Percentiles rank a stretch among this genome's conserved stretches.
Evolutionary conservation across 768 basidiomycete genomes (phyloP).

Genomic region (Mycena indigotica): DNA sequence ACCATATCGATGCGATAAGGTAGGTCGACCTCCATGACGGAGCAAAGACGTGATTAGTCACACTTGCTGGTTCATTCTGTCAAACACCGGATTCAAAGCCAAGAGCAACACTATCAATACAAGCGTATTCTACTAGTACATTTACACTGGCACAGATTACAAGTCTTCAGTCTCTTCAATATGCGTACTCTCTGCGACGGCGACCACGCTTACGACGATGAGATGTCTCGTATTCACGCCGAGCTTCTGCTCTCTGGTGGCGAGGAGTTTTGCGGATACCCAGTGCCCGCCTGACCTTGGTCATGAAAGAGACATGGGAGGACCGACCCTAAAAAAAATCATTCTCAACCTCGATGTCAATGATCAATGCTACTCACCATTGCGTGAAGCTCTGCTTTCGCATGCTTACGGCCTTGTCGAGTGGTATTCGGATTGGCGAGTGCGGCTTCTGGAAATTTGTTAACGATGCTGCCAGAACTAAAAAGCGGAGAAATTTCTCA

Average conservation of each 20-base stretch:
- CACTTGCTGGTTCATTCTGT: neutral
- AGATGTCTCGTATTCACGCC: slow-evolving; percentile 1
- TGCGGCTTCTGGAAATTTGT: slow-evolving; percentile 41
- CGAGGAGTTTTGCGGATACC: slow-evolving; percentile 52
- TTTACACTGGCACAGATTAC: neutral
- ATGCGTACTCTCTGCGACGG: neutral
- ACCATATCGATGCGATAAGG: slow-evolving; percentile 33
- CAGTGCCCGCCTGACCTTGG: slow-evolving; percentile 52
- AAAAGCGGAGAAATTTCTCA: slow-evolving; percentile 29
- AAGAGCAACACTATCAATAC: slow-evolving; percentile 1
- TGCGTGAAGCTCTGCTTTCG: slow-evolving; percentile 44
- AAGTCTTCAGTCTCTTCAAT: neutral
- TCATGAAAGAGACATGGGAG: slow-evolving; percentile 52
- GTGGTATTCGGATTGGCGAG: slow-evolving; percentile 56
- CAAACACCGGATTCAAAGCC: neutral
- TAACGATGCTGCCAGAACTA: neutral
- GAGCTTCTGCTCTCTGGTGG: slow-evolving; percentile 10
- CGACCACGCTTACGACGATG: slow-evolving; percentile 2
- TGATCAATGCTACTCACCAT: slow-evolving; percentile 41
- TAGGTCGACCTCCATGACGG: slow-evolving; percentile 24
- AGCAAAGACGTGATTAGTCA: neutral
- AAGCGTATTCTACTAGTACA: neutral
- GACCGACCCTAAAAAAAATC: slow-evolving; percentile 41
- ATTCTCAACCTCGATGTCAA: neutral
- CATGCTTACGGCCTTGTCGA: slow-evolving; percentile 44